Percentiles rank a stretch among this genome's conserved stretches.
phyloP scores from a whole-genome alignment of 345 rosid species.

The Alliaria petiolata region DNA sequence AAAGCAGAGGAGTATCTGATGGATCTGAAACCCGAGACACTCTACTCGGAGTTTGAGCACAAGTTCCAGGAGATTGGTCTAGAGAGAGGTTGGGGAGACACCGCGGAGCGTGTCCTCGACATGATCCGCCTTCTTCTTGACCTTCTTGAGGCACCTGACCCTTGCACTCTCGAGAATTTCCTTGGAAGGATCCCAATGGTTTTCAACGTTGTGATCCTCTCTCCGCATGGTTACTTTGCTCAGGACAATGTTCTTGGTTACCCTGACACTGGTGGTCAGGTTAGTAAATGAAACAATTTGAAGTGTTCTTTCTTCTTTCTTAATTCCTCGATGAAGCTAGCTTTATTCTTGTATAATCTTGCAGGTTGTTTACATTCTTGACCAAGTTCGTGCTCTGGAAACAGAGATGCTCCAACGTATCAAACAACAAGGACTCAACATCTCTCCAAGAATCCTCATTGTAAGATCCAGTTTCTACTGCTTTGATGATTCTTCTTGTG shows the following conservation, averaged over 20 bases:
- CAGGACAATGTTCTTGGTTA: conserved; percentile 91
- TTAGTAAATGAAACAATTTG: conserved; percentile 1
- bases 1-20: conserved; percentile 81
- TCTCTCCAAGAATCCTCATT: conserved; percentile 80
- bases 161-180: conserved; percentile 76
- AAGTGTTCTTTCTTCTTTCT: not conserved
- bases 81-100: conserved; percentile 95
- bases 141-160: conserved; percentile 94
- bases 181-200: conserved; percentile 87
- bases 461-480: conserved; percentile 35
- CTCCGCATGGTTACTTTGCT: conserved; percentile 95
- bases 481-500: not conserved
- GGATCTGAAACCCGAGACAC: conserved; percentile 44
- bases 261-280: conserved; percentile 98
- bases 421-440: conserved; percentile 79
- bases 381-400: conserved; percentile 93
- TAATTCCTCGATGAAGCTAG: not conserved
- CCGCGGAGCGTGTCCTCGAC: conserved; percentile 58
- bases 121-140: conserved; percentile 87
- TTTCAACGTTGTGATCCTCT: conserved; percentile 74
- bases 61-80: conserved; percentile 83
- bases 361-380: conserved; percentile 88
- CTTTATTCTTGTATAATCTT: not conserved
- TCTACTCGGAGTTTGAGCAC: conserved; percentile 50
- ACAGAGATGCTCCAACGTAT: conserved; percentile 76